Conservation (phyloP, 352 stramenopile genomes). For the Phytophthora vignae region DNA sequence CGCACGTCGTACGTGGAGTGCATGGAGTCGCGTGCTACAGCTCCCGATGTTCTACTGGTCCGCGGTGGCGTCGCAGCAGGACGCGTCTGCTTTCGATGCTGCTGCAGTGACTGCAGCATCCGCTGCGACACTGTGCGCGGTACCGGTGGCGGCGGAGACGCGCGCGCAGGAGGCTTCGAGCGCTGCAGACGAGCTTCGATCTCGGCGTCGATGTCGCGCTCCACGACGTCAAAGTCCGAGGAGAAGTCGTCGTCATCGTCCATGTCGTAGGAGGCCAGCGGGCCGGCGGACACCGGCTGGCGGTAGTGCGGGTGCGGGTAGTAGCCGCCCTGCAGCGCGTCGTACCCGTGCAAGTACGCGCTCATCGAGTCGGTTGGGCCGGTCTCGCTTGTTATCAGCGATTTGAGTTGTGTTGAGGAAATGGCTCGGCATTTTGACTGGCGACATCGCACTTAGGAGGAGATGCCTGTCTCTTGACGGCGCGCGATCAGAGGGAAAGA, state of each 20-base stretch:
- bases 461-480: constrained; percentile 3
- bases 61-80: constrained; percentile 6
- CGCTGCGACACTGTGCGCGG: constrained; percentile 62
- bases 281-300: constrained; percentile 16
- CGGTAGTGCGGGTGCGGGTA: constrained; percentile 23
- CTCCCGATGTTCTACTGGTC: constrained; percentile 3
- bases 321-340: constrained; percentile 17
- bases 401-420: constrained; percentile 26
- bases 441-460: constrained; percentile 17
- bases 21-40: constrained; percentile 6
- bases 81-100: constrained; percentile 40
- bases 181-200: constrained; percentile 66
- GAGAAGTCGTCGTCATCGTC: constrained; percentile 46
- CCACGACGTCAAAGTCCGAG: constrained; percentile 68
- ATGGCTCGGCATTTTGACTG: constrained; percentile 18
- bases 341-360: constrained; percentile 30
- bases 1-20: constrained; percentile 20
- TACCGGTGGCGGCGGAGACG: neutral
- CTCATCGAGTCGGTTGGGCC: constrained; percentile 21
- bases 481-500: constrained; percentile 12
- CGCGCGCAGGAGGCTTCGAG: neutral
- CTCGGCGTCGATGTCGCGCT: constrained; percentile 78
- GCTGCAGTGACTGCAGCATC: constrained; percentile 67
- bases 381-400: constrained; percentile 9
- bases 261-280: constrained; percentile 27